Conservation (phyloP, 495 filamentous ascomycete genomes). For the Rhizodiscina lignyota region DNA sequence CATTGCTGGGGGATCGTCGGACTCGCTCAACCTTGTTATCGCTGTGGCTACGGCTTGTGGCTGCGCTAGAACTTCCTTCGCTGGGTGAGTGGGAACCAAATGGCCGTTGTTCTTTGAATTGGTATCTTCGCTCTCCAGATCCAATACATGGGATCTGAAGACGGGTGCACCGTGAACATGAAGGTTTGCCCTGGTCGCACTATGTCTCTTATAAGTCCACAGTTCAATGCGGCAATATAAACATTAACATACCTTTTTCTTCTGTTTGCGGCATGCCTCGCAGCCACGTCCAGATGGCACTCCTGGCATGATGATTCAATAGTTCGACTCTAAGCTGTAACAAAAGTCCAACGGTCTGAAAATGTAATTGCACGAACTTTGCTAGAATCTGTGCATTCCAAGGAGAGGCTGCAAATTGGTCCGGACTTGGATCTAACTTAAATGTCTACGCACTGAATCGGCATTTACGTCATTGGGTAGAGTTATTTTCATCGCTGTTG, state of each 20-base stretch:
- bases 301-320: no score
- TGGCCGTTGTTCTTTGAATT: conserved; percentile 25
- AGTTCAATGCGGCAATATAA: background rate
- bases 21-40: background rate
- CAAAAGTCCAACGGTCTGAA: no score
- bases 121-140: conserved; percentile 29
- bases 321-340: no score
- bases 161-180: conserved; percentile 31
- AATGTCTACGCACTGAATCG: no score
- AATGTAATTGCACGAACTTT: no score
- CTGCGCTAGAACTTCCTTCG: background rate
- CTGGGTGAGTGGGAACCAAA: background rate
- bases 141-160: conserved; percentile 28
- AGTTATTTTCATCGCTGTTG: no score
- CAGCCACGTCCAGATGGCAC: conserved; percentile 32
- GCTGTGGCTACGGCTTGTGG: background rate
- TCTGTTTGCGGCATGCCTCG: conserved; percentile 32
- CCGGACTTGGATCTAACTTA: no score
- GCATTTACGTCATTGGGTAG: no score
- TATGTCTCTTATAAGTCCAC: conserved; percentile 4
- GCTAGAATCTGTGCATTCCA: no score
- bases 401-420: no score
- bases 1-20: conserved; percentile 9
- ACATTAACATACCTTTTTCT: conserved; percentile 30
- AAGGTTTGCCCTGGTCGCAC: conserved; percentile 27